Evolutionary conservation across 2,329 filamentous ascomycete genomes (phyloP).

Genomic region (Aspergillus sp.): DNA sequence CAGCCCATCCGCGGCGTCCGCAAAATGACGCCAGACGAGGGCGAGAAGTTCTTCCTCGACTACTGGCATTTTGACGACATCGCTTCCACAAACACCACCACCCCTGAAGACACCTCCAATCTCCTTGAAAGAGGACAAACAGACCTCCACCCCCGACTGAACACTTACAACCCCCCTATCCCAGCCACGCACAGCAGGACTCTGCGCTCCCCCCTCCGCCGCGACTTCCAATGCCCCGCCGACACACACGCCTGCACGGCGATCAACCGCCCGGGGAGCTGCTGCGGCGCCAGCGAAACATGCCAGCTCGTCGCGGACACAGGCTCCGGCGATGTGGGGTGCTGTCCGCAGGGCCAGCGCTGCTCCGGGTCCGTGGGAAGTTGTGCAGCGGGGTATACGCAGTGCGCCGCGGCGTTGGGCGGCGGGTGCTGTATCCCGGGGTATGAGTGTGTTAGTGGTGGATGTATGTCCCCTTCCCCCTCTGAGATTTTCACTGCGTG

Average conservation of each 20-base stretch:
- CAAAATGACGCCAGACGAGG: conserved; percentile 47
- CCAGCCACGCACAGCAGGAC: no score
- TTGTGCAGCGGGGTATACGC: conserved; percentile 54
- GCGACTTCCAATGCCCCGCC: conserved; percentile 58
- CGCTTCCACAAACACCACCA: conserved; percentile 10
- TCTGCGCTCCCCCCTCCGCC: no score
- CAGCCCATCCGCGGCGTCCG: conserved; percentile 19
- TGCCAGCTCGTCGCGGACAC: conserved; percentile 56
- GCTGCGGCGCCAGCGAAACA: conserved; percentile 53
- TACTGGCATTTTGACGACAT: conserved; percentile 42
- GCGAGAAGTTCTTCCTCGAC: conserved; percentile 49
- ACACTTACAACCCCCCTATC: background rate
- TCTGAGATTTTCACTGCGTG: background rate
- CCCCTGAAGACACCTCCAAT: background rate
- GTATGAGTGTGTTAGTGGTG: conserved; percentile 56
- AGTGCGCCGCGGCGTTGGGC: conserved; percentile 54
- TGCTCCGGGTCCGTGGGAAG: conserved; percentile 53
- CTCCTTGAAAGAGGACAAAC: conserved; percentile 2
- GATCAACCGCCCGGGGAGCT: conserved; percentile 58
- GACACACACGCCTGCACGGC: conserved; percentile 54
- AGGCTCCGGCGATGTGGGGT: conserved; percentile 58
- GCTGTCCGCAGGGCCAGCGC: conserved; percentile 54
- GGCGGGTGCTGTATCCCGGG: conserved; percentile 64
- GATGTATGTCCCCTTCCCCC: conserved; percentile 42
- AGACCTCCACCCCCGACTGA: conserved; percentile 12